Evolutionary conservation across 768 basidiomycete genomes (phyloP).

Genomic region (Psilocybe sp.): DNA sequence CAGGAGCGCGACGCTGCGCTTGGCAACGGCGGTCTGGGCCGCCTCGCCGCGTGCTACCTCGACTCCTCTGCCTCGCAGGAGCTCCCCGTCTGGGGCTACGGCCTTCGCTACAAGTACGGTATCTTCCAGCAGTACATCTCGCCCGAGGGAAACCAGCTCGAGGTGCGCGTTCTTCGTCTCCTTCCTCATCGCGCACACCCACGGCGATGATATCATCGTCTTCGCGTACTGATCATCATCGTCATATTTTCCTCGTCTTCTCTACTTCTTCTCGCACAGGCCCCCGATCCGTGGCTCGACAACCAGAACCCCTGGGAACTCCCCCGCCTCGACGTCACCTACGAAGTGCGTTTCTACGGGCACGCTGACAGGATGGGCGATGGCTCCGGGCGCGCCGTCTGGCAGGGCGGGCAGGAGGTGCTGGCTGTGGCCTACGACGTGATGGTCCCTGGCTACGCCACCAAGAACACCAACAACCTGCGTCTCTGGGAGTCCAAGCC

Average conservation of each 20-base stretch:
- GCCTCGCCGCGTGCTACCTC: constrained; percentile 95
- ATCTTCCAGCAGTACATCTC: constrained; percentile 95
- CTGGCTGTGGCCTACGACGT: constrained; percentile 92
- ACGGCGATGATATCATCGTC: not conserved
- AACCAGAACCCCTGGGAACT: constrained; percentile 89
- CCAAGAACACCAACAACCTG: constrained; percentile 87
- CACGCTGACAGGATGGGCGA: constrained; percentile 64
- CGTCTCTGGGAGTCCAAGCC: constrained; percentile 83
- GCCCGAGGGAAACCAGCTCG: constrained; percentile 78
- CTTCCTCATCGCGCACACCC: too few species aligned
- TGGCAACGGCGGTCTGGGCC: constrained; percentile 94
- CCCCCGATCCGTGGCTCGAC: constrained; percentile 91
- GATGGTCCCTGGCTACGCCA: constrained; percentile 87
- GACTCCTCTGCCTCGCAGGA: constrained; percentile 90
- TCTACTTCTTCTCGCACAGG: constrained; percentile 29
- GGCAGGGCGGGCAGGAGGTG: constrained; percentile 93
- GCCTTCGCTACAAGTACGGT: constrained; percentile 88
- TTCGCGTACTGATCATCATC: not conserved
- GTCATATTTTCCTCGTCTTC: not conserved
- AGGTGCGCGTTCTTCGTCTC: constrained; percentile 33
- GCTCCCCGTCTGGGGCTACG: constrained; percentile 95
- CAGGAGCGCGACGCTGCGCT: constrained; percentile 92
- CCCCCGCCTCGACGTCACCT: constrained; percentile 78
- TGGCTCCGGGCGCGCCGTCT: constrained; percentile 58
- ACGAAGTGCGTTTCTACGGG: constrained; percentile 89